A percentile compares a stretch with the other conserved stretches of the same genome.
phyloP scores from a whole-genome alignment of 2,329 filamentous ascomycete genomes.

The Cladosporium cucumerinum region DNA sequence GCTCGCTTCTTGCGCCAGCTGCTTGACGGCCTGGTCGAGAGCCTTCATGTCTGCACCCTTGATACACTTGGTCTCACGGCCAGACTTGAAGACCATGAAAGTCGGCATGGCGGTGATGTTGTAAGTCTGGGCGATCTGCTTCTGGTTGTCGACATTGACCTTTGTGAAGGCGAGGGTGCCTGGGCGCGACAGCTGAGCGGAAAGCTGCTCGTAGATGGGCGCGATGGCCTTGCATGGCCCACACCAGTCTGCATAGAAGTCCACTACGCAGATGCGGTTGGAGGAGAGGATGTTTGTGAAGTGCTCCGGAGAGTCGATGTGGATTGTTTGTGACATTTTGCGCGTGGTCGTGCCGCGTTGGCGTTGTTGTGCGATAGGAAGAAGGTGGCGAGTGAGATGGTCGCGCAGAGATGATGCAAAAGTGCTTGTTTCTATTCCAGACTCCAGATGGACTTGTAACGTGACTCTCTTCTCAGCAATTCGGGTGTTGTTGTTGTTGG shows the following conservation, averaged over 20 bases:
- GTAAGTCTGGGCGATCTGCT: conserved; percentile 71
- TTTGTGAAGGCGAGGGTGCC: conserved; percentile 79
- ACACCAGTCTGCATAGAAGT: conserved; percentile 90
- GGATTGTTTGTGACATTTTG: conserved; percentile 43
- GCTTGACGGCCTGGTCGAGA: conserved; percentile 68
- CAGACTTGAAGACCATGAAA: conserved; percentile 67
- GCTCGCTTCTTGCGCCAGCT: conserved; percentile 64
- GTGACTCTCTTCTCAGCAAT: neutral
- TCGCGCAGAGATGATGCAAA: neutral
- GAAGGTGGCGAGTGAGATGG: neutral
- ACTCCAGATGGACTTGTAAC: neutral
- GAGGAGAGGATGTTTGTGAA: conserved; percentile 66
- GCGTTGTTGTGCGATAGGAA: neutral
- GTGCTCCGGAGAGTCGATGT: conserved; percentile 50
- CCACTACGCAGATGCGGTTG: conserved; percentile 77
- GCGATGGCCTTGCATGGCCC: conserved; percentile 79
- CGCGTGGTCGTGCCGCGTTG: neutral
- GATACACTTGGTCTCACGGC: conserved; percentile 38
- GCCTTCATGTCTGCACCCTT: conserved; percentile 67
- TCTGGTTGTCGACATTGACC: conserved; percentile 76
- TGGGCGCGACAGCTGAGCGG: conserved; percentile 65
- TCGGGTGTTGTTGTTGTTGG: neutral
- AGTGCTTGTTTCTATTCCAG: neutral
- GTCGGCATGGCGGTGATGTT: conserved; percentile 77
- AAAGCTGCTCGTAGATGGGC: conserved; percentile 76